These are phyloP conservation scores for Penstemon davidsonii DNA, from an alignment of 257 asterid species.

Conservation along the genomic window DNA sequence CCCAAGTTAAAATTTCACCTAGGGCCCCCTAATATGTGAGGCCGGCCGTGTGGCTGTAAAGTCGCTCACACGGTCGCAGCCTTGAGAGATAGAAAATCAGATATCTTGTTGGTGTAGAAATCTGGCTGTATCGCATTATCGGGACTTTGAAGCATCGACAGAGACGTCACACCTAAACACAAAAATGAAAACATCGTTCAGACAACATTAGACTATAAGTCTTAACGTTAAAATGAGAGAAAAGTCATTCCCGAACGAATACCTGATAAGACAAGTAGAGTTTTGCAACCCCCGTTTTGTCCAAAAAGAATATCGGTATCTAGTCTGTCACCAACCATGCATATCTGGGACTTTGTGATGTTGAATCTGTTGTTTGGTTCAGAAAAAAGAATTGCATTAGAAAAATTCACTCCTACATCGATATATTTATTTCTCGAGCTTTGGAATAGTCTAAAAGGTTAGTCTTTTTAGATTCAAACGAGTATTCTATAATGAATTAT, in stretches of 20 bases:
- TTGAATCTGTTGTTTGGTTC: slow-evolving; percentile 56
- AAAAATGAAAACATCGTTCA: neutral
- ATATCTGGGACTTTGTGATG: slow-evolving; percentile 87
- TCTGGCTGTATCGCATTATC: slow-evolving; percentile 78
- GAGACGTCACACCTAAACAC: slow-evolving; percentile 69
- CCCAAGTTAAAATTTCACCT: too few species aligned
- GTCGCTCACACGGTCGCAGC: slow-evolving; percentile 53
- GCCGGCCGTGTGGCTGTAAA: neutral
- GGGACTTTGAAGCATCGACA: slow-evolving; percentile 78
- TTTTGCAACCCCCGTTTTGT: slow-evolving; percentile 96
- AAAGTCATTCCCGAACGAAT: neutral
- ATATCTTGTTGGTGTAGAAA: slow-evolving; percentile 84
- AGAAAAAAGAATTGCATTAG: slow-evolving; percentile 10
- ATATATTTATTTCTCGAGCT: neutral
- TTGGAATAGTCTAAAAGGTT: too few species aligned
- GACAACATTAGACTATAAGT: neutral
- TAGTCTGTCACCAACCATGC: slow-evolving; percentile 97
- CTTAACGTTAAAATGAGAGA: neutral
- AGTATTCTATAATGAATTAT: too few species aligned
- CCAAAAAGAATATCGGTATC: slow-evolving; percentile 95
- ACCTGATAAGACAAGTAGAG: slow-evolving; percentile 98
- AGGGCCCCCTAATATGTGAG: too few species aligned
- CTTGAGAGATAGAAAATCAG: slow-evolving; percentile 81
- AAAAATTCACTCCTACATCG: neutral
- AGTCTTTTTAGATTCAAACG: too few species aligned